These are phyloP conservation scores for Crucihimalaya himalaica DNA, from an alignment of 345 rosid species.

Conservation along the genomic window DNA sequence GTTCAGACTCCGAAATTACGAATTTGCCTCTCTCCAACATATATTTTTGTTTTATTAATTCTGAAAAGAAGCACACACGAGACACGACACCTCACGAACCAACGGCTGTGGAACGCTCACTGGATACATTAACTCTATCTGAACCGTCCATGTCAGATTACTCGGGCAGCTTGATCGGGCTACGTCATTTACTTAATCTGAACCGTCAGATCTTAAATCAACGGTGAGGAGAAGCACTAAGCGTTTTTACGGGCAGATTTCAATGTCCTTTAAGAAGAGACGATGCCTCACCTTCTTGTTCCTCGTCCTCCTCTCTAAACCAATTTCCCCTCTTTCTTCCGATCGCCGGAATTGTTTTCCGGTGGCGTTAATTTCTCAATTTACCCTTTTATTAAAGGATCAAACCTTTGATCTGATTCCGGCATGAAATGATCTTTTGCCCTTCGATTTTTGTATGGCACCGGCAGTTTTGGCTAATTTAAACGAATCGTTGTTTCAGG, in stretches of 20 bases:
- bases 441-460: constrained; percentile 35
- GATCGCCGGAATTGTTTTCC: constrained; percentile 39
- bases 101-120: constrained; percentile 25
- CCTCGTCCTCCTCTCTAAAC: constrained; percentile 28
- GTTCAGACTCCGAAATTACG: constrained; percentile 9
- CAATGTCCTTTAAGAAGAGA: constrained; percentile 40
- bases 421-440: constrained; percentile 28
- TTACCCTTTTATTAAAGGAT: not conserved
- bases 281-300: constrained; percentile 30
- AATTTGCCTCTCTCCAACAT: constrained; percentile 5
- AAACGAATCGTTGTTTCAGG: constrained; percentile 35
- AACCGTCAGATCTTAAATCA: constrained; percentile 34
- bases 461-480: constrained; percentile 39
- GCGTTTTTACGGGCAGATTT: constrained; percentile 29
- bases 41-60: not conserved
- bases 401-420: not conserved
- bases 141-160: constrained; percentile 32
- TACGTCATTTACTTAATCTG: constrained; percentile 19
- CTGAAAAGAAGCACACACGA: not conserved
- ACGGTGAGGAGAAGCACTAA: constrained; percentile 1
- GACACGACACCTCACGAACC: constrained; percentile 18
- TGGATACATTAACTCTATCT: constrained; percentile 3
- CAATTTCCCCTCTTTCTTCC: not conserved
- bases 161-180: constrained; percentile 36
- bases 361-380: not conserved